These are phyloP conservation scores for Vicia sativa DNA, from an alignment of 306 rosid species.

Conservation along the genomic window DNA sequence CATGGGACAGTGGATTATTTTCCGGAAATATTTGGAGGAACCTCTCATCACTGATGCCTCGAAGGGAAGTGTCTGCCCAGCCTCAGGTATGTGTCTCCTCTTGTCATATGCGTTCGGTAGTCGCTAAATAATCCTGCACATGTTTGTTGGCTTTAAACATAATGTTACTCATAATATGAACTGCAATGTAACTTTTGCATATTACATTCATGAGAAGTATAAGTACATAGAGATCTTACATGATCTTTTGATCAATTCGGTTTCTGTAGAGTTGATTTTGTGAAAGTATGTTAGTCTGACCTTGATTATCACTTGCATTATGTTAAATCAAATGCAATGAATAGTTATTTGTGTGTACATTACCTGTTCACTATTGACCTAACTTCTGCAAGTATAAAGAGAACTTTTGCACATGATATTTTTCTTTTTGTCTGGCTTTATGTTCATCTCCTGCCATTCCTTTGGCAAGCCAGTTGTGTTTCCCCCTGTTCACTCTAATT, in stretches of 20 bases:
- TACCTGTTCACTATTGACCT: conserved; percentile 25
- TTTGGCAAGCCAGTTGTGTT: background rate
- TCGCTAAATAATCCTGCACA: background rate
- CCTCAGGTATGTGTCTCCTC: conserved; percentile 59
- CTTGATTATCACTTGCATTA: conserved; percentile 11
- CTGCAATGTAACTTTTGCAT: conserved; percentile 18
- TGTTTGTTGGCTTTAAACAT: conserved; percentile 18
- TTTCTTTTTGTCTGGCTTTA: background rate
- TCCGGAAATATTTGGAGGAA: conserved; percentile 84
- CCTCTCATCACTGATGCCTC: conserved; percentile 82
- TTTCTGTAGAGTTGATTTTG: conserved; percentile 14
- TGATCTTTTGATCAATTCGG: conserved; percentile 2
- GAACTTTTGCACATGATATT: conserved; percentile 5
- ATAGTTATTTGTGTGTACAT: conserved; percentile 17
- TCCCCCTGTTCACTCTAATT: conserved; percentile 13
- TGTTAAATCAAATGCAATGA: conserved; percentile 16
- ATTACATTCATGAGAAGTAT: conserved; percentile 17
- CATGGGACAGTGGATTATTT: conserved; percentile 67
- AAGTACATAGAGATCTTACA: conserved; percentile 12
- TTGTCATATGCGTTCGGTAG: conserved; percentile 21
- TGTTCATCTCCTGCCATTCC: background rate
- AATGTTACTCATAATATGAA: background rate
- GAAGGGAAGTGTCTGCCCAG: conserved; percentile 71
- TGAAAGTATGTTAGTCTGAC: conserved; percentile 16
- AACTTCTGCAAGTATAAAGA: background rate